Evolutionary conservation across 306 rosid species (phyloP).

Genomic region (Quercus robur): DNA sequence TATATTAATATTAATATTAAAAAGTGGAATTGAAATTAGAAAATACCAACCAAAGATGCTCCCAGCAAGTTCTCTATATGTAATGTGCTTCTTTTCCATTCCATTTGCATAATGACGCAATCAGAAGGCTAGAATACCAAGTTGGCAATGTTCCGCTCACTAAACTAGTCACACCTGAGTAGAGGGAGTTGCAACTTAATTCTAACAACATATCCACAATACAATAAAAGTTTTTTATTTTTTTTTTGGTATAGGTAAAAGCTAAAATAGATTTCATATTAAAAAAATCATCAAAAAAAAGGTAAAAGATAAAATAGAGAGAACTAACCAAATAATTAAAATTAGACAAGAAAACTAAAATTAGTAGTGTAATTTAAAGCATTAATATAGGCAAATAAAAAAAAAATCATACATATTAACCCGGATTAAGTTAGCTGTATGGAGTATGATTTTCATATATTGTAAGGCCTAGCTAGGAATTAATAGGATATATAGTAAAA

Average conservation of each 20-base stretch:
- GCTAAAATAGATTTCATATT: too few relatives aligned
- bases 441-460: too few relatives aligned
- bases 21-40: neutral
- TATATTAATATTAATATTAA: too few relatives aligned
- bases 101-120: constrained; percentile 80
- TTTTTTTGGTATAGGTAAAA: too few relatives aligned
- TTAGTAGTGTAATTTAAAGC: neutral
- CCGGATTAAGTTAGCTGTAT: too few relatives aligned
- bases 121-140: constrained; percentile 69
- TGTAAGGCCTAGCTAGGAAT: too few relatives aligned
- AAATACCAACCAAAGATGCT: constrained; percentile 58
- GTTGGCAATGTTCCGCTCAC: constrained; percentile 68
- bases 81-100: constrained; percentile 66
- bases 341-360: neutral
- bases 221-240: too few relatives aligned
- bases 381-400: neutral
- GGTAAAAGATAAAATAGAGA: neutral
- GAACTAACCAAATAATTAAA: neutral
- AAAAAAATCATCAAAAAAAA: too few relatives aligned
- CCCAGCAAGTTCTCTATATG: constrained; percentile 55
- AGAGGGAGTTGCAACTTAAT: neutral
- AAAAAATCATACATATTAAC: too few relatives aligned
- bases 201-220: neutral
- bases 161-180: constrained; percentile 58
- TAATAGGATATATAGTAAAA: too few relatives aligned